Evolutionary conservation across 1,284 basidiomycete genomes (phyloP).

Genomic region (Ceratobasidium papillatum): DNA sequence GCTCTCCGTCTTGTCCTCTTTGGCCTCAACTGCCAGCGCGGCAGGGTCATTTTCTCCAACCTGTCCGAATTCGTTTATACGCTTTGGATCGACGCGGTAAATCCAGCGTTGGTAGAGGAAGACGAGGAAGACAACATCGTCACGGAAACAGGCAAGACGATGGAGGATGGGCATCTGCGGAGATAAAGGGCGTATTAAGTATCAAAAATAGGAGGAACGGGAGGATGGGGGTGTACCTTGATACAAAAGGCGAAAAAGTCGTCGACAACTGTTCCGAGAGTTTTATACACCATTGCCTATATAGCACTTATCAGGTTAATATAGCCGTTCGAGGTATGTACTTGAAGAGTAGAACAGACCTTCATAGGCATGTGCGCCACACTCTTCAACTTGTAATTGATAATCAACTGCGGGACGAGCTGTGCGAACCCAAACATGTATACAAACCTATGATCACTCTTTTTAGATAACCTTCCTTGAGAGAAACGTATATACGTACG

Average conservation of each 20-base stretch:
- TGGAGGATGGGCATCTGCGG: slow-evolving; percentile 92
- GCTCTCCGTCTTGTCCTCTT: slow-evolving; percentile 51
- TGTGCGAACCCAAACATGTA: slow-evolving; percentile 98
- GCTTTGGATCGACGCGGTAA: slow-evolving; percentile 92
- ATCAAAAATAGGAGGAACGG: slow-evolving; percentile 2
- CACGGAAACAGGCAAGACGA: slow-evolving; percentile 84
- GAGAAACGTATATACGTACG: slow-evolving; percentile 9
- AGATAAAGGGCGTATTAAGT: not conserved
- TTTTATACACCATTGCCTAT: slow-evolving; percentile 91
- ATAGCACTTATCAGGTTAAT: not conserved
- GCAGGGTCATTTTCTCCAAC: slow-evolving; percentile 54
- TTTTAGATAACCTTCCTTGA: not conserved
- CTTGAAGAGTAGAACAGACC: slow-evolving; percentile 38
- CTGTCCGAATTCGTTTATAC: slow-evolving; percentile 96
- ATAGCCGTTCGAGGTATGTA: not conserved
- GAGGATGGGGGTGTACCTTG: slow-evolving; percentile 27
- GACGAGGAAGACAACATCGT: slow-evolving; percentile 89
- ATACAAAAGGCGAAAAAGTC: slow-evolving; percentile 83
- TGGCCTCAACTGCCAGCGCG: slow-evolving; percentile 10
- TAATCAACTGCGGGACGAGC: slow-evolving; percentile 90
- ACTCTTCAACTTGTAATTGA: slow-evolving; percentile 96
- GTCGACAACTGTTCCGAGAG: slow-evolving; percentile 88
- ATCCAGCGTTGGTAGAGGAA: slow-evolving; percentile 94
- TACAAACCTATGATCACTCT: slow-evolving; percentile 73
- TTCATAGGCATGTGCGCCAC: slow-evolving; percentile 96